phyloP scores from a whole-genome alignment of 495 filamentous ascomycete genomes.

The Xylaria cubensis region DNA sequence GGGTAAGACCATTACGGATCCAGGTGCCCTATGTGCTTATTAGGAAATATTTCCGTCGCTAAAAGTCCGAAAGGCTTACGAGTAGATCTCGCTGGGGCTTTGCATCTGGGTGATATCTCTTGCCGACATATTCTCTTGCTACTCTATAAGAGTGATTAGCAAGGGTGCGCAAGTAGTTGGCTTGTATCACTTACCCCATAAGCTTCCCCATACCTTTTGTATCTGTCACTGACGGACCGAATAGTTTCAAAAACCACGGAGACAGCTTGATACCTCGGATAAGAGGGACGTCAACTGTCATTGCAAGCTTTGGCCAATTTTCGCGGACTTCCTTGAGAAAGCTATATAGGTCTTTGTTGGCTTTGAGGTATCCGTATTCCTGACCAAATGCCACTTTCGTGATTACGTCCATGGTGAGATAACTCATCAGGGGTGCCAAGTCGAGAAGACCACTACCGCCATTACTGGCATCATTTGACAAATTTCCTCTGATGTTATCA shows the following conservation, averaged over 20 bases:
- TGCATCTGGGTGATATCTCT: slow-evolving; percentile 38
- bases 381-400: slow-evolving; percentile 55
- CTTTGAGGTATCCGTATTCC: slow-evolving; percentile 49
- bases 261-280: slow-evolving; percentile 35
- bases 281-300: slow-evolving; percentile 37
- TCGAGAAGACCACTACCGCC: slow-evolving; percentile 36
- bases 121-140: slow-evolving; percentile 35
- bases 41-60: slow-evolving; percentile 36
- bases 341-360: slow-evolving; percentile 50
- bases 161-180: background rate
- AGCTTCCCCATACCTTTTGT: slow-evolving; percentile 28
- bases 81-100: slow-evolving; percentile 48
- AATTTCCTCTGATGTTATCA: slow-evolving; percentile 34
- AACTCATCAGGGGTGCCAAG: slow-evolving; percentile 44
- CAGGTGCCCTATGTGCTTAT: slow-evolving; percentile 43
- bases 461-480: slow-evolving; percentile 23
- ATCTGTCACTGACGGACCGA: slow-evolving; percentile 36
- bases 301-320: slow-evolving; percentile 28
- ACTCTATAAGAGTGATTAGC: slow-evolving; percentile 24
- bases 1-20: slow-evolving; percentile 47
- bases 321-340: slow-evolving; percentile 48
- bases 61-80: slow-evolving; percentile 40
- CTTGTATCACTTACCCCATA: slow-evolving; percentile 32
- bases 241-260: slow-evolving; percentile 27
- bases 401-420: slow-evolving; percentile 55